Conservation (phyloP, 2,329 filamentous ascomycete genomes). For the Lachnellula hyalina region DNA sequence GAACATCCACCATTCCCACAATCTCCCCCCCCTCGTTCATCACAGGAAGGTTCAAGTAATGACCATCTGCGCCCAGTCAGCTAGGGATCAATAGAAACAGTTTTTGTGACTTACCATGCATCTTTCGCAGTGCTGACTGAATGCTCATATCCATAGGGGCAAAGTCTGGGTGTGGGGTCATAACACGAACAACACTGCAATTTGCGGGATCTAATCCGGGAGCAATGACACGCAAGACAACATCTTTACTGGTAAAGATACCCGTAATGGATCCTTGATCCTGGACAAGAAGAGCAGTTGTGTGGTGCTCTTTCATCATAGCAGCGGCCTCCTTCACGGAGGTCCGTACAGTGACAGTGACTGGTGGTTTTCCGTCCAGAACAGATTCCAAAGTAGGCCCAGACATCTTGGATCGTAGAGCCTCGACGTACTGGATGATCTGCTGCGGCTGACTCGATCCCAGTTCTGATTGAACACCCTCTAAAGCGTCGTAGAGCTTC, state of each 20-base stretch:
- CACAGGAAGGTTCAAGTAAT: slow-evolving; percentile 95
- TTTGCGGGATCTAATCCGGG: slow-evolving; percentile 89
- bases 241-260: slow-evolving; percentile 99
- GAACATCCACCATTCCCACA: slow-evolving; percentile 97
- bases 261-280: slow-evolving; percentile 96
- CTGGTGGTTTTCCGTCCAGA: slow-evolving; percentile 83
- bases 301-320: slow-evolving; percentile 98
- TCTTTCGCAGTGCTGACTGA: slow-evolving; percentile 94
- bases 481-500: slow-evolving; percentile 93
- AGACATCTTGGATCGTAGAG: slow-evolving; percentile 92
- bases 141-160: slow-evolving; percentile 99
- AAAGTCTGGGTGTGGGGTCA: slow-evolving; percentile 99
- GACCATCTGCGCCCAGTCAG: slow-evolving; percentile 62
- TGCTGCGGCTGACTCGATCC: slow-evolving; percentile 95
- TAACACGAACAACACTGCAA: slow-evolving; percentile 96
- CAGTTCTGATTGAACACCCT: slow-evolving; percentile 95
- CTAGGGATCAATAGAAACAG: slow-evolving; percentile 3
- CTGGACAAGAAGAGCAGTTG: slow-evolving; percentile 91
- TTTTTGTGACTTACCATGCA: slow-evolving; percentile 71
- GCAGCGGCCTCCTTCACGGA: slow-evolving; percentile 93
- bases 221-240: slow-evolving; percentile 94
- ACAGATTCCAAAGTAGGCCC: slow-evolving; percentile 94
- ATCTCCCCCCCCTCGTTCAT: slow-evolving; percentile 98
- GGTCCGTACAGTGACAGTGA: slow-evolving; percentile 90
- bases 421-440: slow-evolving; percentile 98